Conservation (phyloP, 306 rosid genomes). For the Psophocarpus tetragonolobus region DNA sequence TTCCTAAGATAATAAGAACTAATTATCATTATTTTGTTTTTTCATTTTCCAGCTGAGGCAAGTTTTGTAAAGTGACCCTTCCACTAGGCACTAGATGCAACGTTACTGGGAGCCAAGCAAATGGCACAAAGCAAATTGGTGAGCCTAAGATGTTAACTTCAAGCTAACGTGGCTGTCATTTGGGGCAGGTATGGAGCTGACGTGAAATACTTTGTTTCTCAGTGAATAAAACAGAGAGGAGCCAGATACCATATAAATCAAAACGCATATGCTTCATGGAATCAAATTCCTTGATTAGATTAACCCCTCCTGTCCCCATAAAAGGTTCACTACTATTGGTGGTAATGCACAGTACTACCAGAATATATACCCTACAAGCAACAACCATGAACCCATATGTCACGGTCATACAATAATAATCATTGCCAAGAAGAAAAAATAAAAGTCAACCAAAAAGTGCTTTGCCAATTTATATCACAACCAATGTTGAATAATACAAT, state of each 20-base stretch:
- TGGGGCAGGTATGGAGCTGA: conserved; percentile 2
- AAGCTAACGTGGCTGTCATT: conserved; percentile 30
- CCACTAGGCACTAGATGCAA: conserved; percentile 35
- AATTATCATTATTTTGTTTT: not conserved
- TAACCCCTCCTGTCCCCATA: conserved; percentile 31
- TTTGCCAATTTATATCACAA: conserved; percentile 10
- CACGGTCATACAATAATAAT: conserved; percentile 14
- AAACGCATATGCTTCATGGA: conserved; percentile 33
- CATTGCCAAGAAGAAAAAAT: not conserved
- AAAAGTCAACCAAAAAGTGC: conserved; percentile 43
- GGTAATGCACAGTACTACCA: conserved; percentile 10
- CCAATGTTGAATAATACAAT: conserved; percentile 4
- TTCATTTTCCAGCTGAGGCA: not conserved
- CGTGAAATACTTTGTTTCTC: conserved; percentile 41
- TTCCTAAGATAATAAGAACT: not conserved
- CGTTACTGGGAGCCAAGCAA: conserved; percentile 39
- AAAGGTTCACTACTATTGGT: conserved; percentile 32
- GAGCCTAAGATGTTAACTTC: conserved; percentile 34
- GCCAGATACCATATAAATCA: conserved; percentile 25
- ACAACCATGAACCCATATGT: conserved; percentile 27
- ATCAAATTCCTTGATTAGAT: conserved; percentile 44
- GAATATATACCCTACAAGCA: conserved; percentile 42
- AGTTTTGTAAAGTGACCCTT: conserved; percentile 31
- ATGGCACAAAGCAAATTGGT: conserved; percentile 30
- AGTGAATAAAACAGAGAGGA: conserved; percentile 3